Conservation (phyloP, 2,329 filamentous ascomycete genomes). For the Trichoderma endophyticum region DNA sequence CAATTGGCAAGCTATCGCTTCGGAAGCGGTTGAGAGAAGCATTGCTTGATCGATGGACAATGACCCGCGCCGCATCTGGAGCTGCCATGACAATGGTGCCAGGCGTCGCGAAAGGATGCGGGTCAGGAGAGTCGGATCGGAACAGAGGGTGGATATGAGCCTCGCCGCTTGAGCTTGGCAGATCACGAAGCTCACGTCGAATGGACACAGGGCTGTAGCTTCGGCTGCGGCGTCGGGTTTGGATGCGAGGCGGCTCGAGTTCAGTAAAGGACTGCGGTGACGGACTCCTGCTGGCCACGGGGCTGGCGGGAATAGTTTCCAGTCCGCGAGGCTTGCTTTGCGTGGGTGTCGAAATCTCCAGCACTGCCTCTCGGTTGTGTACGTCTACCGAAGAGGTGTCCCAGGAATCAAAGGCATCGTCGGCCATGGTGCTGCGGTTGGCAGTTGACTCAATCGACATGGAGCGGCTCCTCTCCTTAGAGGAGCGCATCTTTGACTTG, state of each 20-base stretch:
- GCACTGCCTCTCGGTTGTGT: slow-evolving; percentile 56
- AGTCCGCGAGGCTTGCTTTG: slow-evolving; percentile 51
- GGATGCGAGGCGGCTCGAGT: slow-evolving; percentile 46
- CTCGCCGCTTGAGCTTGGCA: slow-evolving; percentile 45
- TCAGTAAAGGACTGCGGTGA: slow-evolving; percentile 60
- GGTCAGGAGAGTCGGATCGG: slow-evolving; percentile 66
- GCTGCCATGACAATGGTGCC: slow-evolving; percentile 70
- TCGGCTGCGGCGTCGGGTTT: slow-evolving; percentile 41
- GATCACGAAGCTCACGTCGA: slow-evolving; percentile 29
- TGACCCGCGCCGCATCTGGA: slow-evolving; percentile 63
- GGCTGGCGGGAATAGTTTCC: slow-evolving; percentile 69
- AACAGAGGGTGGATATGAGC: slow-evolving; percentile 76
- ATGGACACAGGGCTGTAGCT: slow-evolving; percentile 48
- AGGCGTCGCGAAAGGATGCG: slow-evolving; percentile 62
- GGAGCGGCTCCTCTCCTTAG: slow-evolving; percentile 41
- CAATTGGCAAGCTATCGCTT: slow-evolving; percentile 51
- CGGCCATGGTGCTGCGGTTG: slow-evolving; percentile 34
- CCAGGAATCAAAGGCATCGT: slow-evolving; percentile 73
- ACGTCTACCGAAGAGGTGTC: slow-evolving; percentile 67
- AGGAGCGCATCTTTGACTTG: slow-evolving; percentile 51
- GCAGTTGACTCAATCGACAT: slow-evolving; percentile 45
- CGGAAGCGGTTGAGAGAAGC: slow-evolving; percentile 52
- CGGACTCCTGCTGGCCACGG: slow-evolving; percentile 60
- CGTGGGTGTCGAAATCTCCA: slow-evolving; percentile 47
- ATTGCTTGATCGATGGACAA: slow-evolving; percentile 52